A percentile compares a stretch with the other conserved stretches of the same genome.
Evolutionary conservation across 176 grass and related monocot species (phyloP).

Genomic region (Tillandsia fasciculata): DNA sequence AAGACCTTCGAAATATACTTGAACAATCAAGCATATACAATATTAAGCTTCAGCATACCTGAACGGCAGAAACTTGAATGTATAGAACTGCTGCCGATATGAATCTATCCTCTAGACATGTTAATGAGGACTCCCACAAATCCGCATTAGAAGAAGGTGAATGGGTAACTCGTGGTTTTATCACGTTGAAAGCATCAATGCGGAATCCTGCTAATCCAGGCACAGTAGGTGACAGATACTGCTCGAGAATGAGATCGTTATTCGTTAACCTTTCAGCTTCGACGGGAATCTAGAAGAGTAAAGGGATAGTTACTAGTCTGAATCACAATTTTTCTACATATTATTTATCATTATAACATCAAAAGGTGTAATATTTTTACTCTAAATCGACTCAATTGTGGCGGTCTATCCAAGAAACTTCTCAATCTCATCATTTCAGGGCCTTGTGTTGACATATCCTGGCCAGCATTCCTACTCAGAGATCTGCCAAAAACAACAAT

Average conservation of each 20-base stretch:
- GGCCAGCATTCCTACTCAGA: slow-evolving; percentile 46
- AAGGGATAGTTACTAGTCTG: slow-evolving; percentile 14
- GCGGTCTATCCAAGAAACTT: slow-evolving; percentile 63
- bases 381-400: slow-evolving; percentile 69
- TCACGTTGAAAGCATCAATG: slow-evolving; percentile 76
- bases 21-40: background rate
- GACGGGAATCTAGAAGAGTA: slow-evolving; percentile 59
- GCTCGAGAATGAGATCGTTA: slow-evolving; percentile 85
- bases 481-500: slow-evolving; percentile 69
- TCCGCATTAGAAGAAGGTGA: slow-evolving; percentile 52
- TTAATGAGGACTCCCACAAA: slow-evolving; percentile 44
- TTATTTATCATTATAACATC: slow-evolving; percentile 2
- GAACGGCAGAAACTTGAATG: slow-evolving; percentile 70
- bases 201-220: slow-evolving; percentile 93
- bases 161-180: slow-evolving; percentile 70
- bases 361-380: slow-evolving; percentile 34
- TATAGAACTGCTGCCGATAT: slow-evolving; percentile 62
- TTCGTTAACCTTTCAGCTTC: slow-evolving; percentile 71
- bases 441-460: slow-evolving; percentile 37
- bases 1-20: background rate
- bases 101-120: slow-evolving; percentile 60
- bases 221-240: slow-evolving; percentile 61
- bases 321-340: slow-evolving; percentile 15
- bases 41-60: slow-evolving; percentile 42
- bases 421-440: slow-evolving; percentile 64